phyloP scores from a whole-genome alignment of 106 monocot species.

The Dendrobium chrysotoxum region DNA sequence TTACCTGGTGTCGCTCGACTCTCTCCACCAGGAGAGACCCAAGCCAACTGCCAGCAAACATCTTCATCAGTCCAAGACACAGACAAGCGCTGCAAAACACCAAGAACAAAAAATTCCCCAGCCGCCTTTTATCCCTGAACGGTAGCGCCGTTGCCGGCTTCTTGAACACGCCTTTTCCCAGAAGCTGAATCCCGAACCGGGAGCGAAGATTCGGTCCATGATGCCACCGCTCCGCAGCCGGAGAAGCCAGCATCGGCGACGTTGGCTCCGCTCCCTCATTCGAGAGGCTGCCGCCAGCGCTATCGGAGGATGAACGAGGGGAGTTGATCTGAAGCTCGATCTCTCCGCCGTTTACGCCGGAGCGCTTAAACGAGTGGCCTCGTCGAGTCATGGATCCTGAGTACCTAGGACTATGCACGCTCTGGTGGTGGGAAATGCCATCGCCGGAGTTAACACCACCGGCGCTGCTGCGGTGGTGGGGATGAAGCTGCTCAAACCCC shows the following conservation, averaged over 20 bases:
- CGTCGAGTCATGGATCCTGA: slow-evolving; percentile 50
- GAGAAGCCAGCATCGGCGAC: neutral
- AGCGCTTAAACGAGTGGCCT: slow-evolving; percentile 63
- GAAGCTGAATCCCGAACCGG: slow-evolving; percentile 29
- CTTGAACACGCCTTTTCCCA: slow-evolving; percentile 35
- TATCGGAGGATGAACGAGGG: slow-evolving; percentile 28
- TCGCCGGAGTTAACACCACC: slow-evolving; percentile 10
- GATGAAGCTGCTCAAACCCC: slow-evolving; percentile 35
- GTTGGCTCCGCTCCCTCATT: slow-evolving; percentile 5
- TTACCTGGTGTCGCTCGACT: slow-evolving; percentile 29
- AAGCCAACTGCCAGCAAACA: slow-evolving; percentile 48
- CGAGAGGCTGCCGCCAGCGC: slow-evolving; percentile 6
- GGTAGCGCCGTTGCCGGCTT: slow-evolving; percentile 24
- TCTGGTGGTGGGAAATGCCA: slow-evolving; percentile 15
- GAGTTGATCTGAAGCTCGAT: slow-evolving; percentile 74
- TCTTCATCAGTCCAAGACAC: slow-evolving; percentile 56
- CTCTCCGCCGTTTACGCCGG: slow-evolving; percentile 19
- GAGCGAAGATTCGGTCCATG: slow-evolving; percentile 29
- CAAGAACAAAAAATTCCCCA: slow-evolving; percentile 67
- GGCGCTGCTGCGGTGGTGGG: slow-evolving; percentile 11
- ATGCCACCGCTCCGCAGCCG: slow-evolving; percentile 6
- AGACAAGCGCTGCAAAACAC: slow-evolving; percentile 66
- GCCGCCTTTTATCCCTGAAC: slow-evolving; percentile 30
- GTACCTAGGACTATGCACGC: slow-evolving; percentile 38
- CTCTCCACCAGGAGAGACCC: slow-evolving; percentile 8